A percentile compares a stretch with the other conserved stretches of the same genome.
These are phyloP conservation scores for Mycosphaerella sp. DNA, from an alignment of 2,329 filamentous ascomycete species.

Conservation along the genomic window DNA sequence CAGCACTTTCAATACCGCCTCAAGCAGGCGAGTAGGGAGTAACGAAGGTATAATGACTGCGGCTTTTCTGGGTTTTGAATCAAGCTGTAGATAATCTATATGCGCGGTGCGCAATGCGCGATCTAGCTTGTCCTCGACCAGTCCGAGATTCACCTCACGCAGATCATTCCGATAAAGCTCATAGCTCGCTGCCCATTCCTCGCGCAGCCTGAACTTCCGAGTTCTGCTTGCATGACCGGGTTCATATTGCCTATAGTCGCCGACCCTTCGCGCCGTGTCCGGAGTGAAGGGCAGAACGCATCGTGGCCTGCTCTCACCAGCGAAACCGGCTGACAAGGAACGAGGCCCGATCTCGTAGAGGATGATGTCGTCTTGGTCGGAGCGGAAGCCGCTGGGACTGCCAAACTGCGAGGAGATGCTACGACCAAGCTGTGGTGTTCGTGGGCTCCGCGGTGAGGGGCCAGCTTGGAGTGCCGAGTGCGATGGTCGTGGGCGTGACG, in stretches of 20 bases:
- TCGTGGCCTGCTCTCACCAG: constrained; percentile 68
- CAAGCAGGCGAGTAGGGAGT: constrained; percentile 70
- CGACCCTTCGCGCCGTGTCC: constrained; percentile 67
- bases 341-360: constrained; percentile 78
- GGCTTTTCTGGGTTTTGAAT: constrained; percentile 64
- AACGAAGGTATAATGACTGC: constrained; percentile 70
- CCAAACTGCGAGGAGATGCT: constrained; percentile 54
- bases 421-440: constrained; percentile 54
- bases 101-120: constrained; percentile 73
- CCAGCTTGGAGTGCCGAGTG: constrained; percentile 6
- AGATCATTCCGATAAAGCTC: constrained; percentile 78
- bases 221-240: constrained; percentile 9
- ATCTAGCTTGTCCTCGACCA: constrained; percentile 84
- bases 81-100: constrained; percentile 64
- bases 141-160: constrained; percentile 63
- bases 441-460: constrained; percentile 23
- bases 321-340: constrained; percentile 74
- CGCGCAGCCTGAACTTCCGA: constrained; percentile 42
- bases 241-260: constrained; percentile 62
- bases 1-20: constrained; percentile 66
- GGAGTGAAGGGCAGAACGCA: constrained; percentile 69
- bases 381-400: constrained; percentile 52
- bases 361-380: constrained; percentile 72
- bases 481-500: constrained; percentile 19
- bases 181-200: constrained; percentile 57